These are phyloP conservation scores for Saxophila tyrrhenica DNA, from an alignment of 495 filamentous ascomycete genomes.

Conservation along the genomic window DNA sequence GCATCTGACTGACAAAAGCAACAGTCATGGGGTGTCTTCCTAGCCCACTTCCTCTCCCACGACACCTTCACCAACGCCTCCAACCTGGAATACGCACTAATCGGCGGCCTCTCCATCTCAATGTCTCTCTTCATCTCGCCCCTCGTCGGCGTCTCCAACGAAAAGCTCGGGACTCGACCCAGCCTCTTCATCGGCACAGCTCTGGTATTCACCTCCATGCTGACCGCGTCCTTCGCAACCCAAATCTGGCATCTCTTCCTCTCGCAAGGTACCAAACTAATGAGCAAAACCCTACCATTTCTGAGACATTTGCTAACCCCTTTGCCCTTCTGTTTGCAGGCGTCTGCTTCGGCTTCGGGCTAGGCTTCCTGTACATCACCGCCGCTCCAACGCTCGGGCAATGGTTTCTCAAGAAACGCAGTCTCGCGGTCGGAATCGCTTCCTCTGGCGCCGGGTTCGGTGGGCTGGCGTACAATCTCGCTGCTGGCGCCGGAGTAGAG, in stretches of 20 bases:
- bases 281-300: too few species aligned
- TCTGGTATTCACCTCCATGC: slow-evolving; percentile 28
- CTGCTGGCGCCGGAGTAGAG: slow-evolving; percentile 46
- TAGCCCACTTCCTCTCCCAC: slow-evolving; percentile 36
- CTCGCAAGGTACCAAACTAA: slow-evolving; percentile 61
- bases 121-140: slow-evolving; percentile 36
- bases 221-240: slow-evolving; percentile 34
- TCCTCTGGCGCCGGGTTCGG: slow-evolving; percentile 62
- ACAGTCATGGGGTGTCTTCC: slow-evolving; percentile 36
- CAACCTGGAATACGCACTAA: slow-evolving; percentile 37
- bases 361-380: slow-evolving; percentile 63
- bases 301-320: too few species aligned
- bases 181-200: slow-evolving; percentile 32
- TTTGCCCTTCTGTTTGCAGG: too few species aligned
- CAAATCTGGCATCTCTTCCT: slow-evolving; percentile 47
- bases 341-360: slow-evolving; percentile 61
- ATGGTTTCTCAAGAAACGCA: slow-evolving; percentile 60
- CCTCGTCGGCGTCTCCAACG: slow-evolving; percentile 28
- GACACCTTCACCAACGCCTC: slow-evolving; percentile 32
- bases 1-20: too few species aligned
- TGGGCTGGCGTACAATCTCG: slow-evolving; percentile 45
- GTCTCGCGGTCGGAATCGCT: slow-evolving; percentile 60
- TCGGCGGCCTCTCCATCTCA: slow-evolving; percentile 38
- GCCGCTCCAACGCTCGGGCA: slow-evolving; percentile 58
- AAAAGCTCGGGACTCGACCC: slow-evolving; percentile 27